Evolutionary conservation across 139 green algal genomes (phyloP).

Genomic region (Haematococcus lacustris): DNA sequence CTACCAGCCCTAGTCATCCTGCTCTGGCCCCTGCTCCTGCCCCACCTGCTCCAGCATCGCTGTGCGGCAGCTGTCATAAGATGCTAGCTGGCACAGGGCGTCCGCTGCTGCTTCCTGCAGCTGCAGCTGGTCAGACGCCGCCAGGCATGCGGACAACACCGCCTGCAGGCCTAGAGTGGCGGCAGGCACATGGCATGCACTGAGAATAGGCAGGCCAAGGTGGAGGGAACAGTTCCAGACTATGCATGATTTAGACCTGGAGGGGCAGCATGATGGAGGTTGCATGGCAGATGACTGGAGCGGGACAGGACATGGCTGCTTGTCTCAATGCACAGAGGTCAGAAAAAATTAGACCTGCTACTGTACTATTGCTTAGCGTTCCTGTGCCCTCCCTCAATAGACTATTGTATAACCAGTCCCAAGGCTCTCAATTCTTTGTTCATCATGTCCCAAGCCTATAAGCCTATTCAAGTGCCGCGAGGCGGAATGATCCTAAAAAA

Average conservation of each 20-base stretch:
- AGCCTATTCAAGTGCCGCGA: too few relatives aligned
- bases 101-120: slow-evolving; percentile 27
- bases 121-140: background rate
- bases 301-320: background rate
- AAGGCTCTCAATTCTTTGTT: background rate
- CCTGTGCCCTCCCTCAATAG: background rate
- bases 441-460: background rate
- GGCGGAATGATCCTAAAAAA: too few relatives aligned
- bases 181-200: background rate
- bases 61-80: background rate
- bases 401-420: background rate
- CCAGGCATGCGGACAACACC: slow-evolving; percentile 3
- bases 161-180: background rate
- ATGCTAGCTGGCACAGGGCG: slow-evolving; percentile 13
- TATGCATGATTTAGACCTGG: background rate
- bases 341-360: background rate
- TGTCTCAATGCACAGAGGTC: background rate
- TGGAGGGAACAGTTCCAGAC: background rate
- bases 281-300: background rate
- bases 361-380: background rate
- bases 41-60: slow-evolving; percentile 12
- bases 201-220: background rate
- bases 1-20: background rate
- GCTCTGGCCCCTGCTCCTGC: background rate
- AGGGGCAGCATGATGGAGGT: background rate